Evolutionary conservation across 2,329 filamentous ascomycete species (phyloP), one percentile per base, ranked within the genome.

Genomic region (Pseudopithomyces maydicus): DNA sequence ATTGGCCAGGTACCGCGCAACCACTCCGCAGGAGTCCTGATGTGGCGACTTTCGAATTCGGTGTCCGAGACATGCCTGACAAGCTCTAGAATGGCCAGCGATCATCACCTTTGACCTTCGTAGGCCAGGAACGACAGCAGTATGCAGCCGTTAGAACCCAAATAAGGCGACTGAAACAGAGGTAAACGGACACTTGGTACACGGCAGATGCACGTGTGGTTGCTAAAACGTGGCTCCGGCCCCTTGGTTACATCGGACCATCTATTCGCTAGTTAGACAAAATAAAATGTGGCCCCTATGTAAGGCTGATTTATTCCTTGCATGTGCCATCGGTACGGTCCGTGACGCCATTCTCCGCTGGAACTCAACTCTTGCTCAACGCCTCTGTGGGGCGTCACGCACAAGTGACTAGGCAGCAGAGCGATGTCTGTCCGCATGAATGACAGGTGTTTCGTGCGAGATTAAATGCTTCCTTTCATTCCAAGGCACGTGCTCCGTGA

Each of bases 141-240:
- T 17, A 17, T 39, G 22, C 35, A 36, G 35, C 12, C 26, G 33
- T 2, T 49, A 20, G 46, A n/a, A 23, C 46, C 46, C 20, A 15
- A 49, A 51, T 33, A 14, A 33, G 48, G 48, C 48, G 38, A 42
- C 48, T 42, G 48, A 51, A 42, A 33, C 48, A 29, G 15, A 22
- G 20, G 11, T 7, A 20, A 15, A n/a, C 20, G n/a, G 17, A n/a
- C 26, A 42, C 17, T 14, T n/a, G 19, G 15, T 1, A 20, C 15
- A 43, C 48, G 23, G 12, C 2, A 51, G 38, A 35, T 42, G 36
- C 19, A 22, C 48, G 17, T 43, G 38, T 22, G 17, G 32, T 43
- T 10, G 22, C 12, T 14, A 17, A 36, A 2, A 15, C 26, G 36
- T 42, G 32, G 22, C 1, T 43, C n/a, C 38, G 22, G 5, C 19